Evolutionary conservation across 1,139 yeast genomes (phyloP).

Genomic region (Pichia sp.): DNA sequence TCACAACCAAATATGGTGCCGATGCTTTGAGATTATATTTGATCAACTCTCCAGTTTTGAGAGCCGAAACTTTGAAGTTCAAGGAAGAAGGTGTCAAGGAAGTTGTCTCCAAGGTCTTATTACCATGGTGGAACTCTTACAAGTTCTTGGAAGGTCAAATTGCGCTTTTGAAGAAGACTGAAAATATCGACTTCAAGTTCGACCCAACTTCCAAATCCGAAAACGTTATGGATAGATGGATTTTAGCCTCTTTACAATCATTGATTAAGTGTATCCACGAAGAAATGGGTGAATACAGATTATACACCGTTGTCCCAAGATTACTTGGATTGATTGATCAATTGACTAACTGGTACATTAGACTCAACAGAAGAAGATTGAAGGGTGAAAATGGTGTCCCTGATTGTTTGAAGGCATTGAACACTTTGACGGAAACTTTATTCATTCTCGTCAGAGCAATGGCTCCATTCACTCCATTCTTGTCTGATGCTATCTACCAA

Average conservation of each 20-base stretch:
- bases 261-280: constrained; percentile 76
- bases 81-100: constrained; percentile 99
- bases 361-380: constrained; percentile 95
- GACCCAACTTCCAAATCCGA: constrained; percentile 57
- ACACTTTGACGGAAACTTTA: constrained; percentile 84
- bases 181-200: constrained; percentile 64
- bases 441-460: constrained; percentile 86
- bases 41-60: constrained; percentile 94
- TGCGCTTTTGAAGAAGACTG: constrained; percentile 71
- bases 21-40: constrained; percentile 94
- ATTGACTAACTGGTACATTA: constrained; percentile 97
- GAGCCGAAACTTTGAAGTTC: constrained; percentile 94
- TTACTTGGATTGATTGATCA: constrained; percentile 83
- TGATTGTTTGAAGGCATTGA: constrained; percentile 81
- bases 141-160: constrained; percentile 96
- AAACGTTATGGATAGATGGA: constrained; percentile 98
- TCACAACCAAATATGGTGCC: constrained; percentile 88
- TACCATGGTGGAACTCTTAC: constrained; percentile 98
- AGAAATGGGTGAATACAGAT: constrained; percentile 85
- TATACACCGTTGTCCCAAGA: constrained; percentile 94
- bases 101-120: constrained; percentile 87
- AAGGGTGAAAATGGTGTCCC: constrained; percentile 87
- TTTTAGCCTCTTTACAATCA: constrained; percentile 89
- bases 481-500: constrained; percentile 85
- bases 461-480: constrained; percentile 99